Conservation (phyloP, 1,139 yeast genomes). For the Suhomyces kunorum region DNA sequence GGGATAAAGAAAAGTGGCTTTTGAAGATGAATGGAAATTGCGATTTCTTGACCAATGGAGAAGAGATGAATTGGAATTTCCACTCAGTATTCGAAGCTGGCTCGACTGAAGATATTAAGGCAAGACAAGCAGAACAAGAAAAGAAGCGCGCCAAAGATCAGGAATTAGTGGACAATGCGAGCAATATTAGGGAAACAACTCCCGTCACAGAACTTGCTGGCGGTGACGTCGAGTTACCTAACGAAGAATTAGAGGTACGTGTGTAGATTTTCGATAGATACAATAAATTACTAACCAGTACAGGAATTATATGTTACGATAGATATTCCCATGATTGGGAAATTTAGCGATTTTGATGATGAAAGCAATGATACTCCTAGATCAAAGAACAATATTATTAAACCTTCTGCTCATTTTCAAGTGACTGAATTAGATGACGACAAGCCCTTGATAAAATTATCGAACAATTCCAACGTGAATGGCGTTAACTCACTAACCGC, state of each 20-base stretch:
- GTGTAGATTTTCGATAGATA: constrained; percentile 17
- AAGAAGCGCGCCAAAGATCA: constrained; percentile 16
- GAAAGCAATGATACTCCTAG: constrained; percentile 16
- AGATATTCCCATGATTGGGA: constrained; percentile 42
- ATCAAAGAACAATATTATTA: constrained; percentile 26
- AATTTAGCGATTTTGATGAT: constrained; percentile 20
- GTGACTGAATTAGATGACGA: constrained; percentile 37
- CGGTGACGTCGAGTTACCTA: constrained; percentile 16
- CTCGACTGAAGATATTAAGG: constrained; percentile 68
- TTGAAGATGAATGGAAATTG: constrained; percentile 67
- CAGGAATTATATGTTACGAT: constrained; percentile 46
- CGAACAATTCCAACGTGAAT: constrained; percentile 28
- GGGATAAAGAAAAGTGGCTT: constrained; percentile 45
- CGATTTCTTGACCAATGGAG: constrained; percentile 68
- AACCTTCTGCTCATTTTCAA: constrained; percentile 46
- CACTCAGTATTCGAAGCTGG: constrained; percentile 71
- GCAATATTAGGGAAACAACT: constrained; percentile 17
- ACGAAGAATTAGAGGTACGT: constrained; percentile 43
- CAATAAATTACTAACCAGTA: constrained; percentile 20
- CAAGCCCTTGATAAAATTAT: constrained; percentile 41
- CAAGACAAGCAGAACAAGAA: constrained; percentile 35
- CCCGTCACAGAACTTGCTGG: constrained; percentile 19
- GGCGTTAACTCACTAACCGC: constrained; percentile 6
- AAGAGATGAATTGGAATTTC: constrained; percentile 91
- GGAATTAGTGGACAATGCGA: constrained; percentile 14